Percentiles rank a stretch among this genome's conserved stretches.
Evolutionary conservation across 2,329 filamentous ascomycete species (phyloP).

Genomic region (Phaeosphaeria sp.): DNA sequence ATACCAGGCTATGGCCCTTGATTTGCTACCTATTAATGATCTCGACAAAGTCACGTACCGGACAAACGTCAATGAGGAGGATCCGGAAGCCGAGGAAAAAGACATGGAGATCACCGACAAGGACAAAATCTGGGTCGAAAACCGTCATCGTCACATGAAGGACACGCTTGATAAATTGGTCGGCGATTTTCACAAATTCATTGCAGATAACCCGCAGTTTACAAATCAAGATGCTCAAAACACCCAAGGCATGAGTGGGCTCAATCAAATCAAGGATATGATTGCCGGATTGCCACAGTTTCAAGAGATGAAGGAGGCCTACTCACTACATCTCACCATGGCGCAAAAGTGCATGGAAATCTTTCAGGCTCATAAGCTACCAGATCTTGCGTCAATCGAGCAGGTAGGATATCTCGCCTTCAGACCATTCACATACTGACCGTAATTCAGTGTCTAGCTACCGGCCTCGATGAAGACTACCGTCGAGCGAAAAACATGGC

Average conservation of each 20-base stretch:
- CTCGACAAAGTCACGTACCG: slow-evolving; percentile 87
- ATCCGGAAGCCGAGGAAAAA: slow-evolving; percentile 74
- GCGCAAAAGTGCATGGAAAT: slow-evolving; percentile 96
- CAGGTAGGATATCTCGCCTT: slow-evolving; percentile 60
- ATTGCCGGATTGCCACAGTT: slow-evolving; percentile 92
- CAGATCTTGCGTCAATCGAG: slow-evolving; percentile 86
- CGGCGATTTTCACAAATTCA: slow-evolving; percentile 89
- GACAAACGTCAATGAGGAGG: slow-evolving; percentile 78
- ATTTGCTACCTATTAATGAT: slow-evolving; percentile 86
- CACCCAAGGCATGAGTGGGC: slow-evolving; percentile 77
- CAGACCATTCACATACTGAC: slow-evolving; percentile 2
- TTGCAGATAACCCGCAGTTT: slow-evolving; percentile 90
- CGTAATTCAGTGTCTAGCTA: slow-evolving; percentile 70
- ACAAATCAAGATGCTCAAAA: slow-evolving; percentile 73
- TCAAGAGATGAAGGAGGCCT: slow-evolving; percentile 92
- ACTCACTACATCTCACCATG: slow-evolving; percentile 94
- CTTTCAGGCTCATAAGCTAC: slow-evolving; percentile 83
- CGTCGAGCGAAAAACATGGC: slow-evolving; percentile 89
- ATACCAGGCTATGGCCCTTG: slow-evolving; percentile 98
- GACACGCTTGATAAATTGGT: slow-evolving; percentile 94
- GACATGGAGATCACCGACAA: slow-evolving; percentile 91
- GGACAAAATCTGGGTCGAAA: slow-evolving; percentile 94
- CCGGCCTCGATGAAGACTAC: slow-evolving; percentile 90
- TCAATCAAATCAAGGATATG: slow-evolving; percentile 97
- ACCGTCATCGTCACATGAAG: slow-evolving; percentile 96